A percentile compares a stretch with the other conserved stretches of the same genome.
phyloP scores from a whole-genome alignment of 805 yeast genomes.

The Sungouiozyma intestinalis region DNA sequence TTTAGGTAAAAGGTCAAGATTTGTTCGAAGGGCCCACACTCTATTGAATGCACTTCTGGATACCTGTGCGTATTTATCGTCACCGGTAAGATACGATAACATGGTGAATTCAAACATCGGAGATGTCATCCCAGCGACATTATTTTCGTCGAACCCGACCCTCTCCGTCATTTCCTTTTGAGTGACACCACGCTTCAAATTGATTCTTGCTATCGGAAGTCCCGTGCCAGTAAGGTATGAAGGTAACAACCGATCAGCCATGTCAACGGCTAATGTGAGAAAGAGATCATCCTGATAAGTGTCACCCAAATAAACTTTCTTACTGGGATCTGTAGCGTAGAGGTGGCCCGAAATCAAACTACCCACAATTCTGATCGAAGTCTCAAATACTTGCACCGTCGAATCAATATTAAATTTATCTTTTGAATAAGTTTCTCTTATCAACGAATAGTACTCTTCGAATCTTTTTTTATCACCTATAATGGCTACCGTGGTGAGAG shows the following conservation, averaged over 20 bases:
- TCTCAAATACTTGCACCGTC: slow-evolving; percentile 80
- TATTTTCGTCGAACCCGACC: slow-evolving; percentile 41
- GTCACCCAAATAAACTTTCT: slow-evolving; percentile 29
- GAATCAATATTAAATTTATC: slow-evolving; percentile 48
- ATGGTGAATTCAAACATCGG: slow-evolving; percentile 74
- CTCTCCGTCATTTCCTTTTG: slow-evolving; percentile 27
- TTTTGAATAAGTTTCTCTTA: slow-evolving; percentile 27
- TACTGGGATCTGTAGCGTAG: slow-evolving; percentile 43
- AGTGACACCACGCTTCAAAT: slow-evolving; percentile 42
- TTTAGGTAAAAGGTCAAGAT: slow-evolving; percentile 64
- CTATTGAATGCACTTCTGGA: slow-evolving; percentile 54
- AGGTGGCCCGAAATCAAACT: slow-evolving; percentile 73
- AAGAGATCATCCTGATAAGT: slow-evolving; percentile 51
- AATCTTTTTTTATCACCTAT: slow-evolving; percentile 55
- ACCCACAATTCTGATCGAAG: slow-evolving; percentile 73
- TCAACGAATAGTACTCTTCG: slow-evolving; percentile 33
- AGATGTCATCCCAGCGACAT: slow-evolving; percentile 81
- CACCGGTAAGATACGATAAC: slow-evolving; percentile 65
- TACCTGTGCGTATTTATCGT: slow-evolving; percentile 53
- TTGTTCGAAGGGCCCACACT: slow-evolving; percentile 59
- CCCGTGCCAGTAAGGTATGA: slow-evolving; percentile 58
- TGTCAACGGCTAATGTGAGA: slow-evolving; percentile 56
- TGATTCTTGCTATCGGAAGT: slow-evolving; percentile 73
- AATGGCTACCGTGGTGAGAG: slow-evolving; percentile 68
- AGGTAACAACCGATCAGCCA: slow-evolving; percentile 60